Conservation (phyloP, 73 alveolate genomes). For the Loxodes magnus region DNA sequence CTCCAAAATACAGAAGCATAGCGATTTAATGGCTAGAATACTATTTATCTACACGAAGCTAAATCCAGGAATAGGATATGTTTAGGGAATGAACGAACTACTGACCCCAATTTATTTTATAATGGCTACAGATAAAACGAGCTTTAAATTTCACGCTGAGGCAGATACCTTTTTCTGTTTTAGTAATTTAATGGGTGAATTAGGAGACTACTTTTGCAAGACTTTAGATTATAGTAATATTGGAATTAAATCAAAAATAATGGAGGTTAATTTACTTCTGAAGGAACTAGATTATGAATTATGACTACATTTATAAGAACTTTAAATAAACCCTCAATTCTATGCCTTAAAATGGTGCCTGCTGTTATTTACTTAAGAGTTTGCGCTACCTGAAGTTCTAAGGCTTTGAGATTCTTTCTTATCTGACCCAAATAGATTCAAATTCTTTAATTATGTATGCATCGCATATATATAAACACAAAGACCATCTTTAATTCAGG, state of each 20-base stretch:
- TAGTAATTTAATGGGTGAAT: constrained; percentile 51
- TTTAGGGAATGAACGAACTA: constrained; percentile 72
- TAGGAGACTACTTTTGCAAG: constrained; percentile 17
- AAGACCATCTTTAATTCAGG: too few relatives aligned
- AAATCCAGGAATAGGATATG: constrained; percentile 62
- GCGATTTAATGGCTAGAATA: constrained; percentile 62
- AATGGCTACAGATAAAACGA: constrained; percentile 33
- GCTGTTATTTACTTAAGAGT: too few relatives aligned
- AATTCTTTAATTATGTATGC: too few relatives aligned
- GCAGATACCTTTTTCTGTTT: constrained; percentile 71
- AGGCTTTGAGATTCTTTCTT: too few relatives aligned
- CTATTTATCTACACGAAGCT: constrained; percentile 50
- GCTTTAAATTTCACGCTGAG: constrained; percentile 26
- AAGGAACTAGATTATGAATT: constrained; percentile 48
- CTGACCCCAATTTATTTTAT: constrained; percentile 64
- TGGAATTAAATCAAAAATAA: constrained; percentile 53
- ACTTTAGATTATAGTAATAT: constrained; percentile 22
- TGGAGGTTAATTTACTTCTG: constrained; percentile 33
- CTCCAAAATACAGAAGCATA: constrained; percentile 34
- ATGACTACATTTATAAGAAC: constrained; percentile 28
- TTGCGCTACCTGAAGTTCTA: too few relatives aligned
- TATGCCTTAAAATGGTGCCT: too few relatives aligned
- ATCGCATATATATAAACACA: too few relatives aligned
- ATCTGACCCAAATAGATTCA: too few relatives aligned
- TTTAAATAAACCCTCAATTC: constrained; percentile 49